A percentile compares a stretch with the other conserved stretches of the same genome.
phyloP scores from a whole-genome alignment of 805 yeast species.

The Pichia manshurica region DNA sequence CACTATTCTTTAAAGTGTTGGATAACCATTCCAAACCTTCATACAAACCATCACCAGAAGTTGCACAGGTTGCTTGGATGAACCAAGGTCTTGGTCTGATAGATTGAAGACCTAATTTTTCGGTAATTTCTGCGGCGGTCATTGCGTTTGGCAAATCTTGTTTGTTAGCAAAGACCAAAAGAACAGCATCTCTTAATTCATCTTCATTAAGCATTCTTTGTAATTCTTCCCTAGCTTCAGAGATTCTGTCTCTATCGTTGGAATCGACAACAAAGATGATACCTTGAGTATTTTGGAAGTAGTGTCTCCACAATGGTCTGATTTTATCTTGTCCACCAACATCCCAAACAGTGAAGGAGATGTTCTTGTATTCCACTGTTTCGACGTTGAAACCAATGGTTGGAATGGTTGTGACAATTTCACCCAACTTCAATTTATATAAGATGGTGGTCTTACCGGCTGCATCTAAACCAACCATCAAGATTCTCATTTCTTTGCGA shows the following conservation, averaged over 20 bases:
- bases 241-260: slow-evolving; percentile 95
- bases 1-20: slow-evolving; percentile 75
- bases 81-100: slow-evolving; percentile 99
- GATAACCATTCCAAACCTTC: slow-evolving; percentile 98
- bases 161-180: slow-evolving; percentile 95
- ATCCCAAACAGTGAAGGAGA: slow-evolving; percentile 97
- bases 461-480: slow-evolving; percentile 97
- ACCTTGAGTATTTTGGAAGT: slow-evolving; percentile 98
- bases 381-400: slow-evolving; percentile 97
- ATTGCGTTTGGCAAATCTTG: slow-evolving; percentile 99
- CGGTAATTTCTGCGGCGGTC: slow-evolving; percentile 98
- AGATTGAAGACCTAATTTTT: slow-evolving; percentile 92
- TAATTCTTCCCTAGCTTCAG: slow-evolving; percentile 96
- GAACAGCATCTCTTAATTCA: slow-evolving; percentile 92
- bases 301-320: slow-evolving; percentile 98
- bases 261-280: slow-evolving; percentile 96
- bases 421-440: slow-evolving; percentile 91
- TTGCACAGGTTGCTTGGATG: slow-evolving; percentile 98
- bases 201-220: slow-evolving; percentile 98
- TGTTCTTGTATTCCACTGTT: slow-evolving; percentile 95
- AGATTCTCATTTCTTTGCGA: slow-evolving; percentile 95
- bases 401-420: slow-evolving; percentile 93
- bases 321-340: slow-evolving; percentile 99
- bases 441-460: slow-evolving; percentile 98
- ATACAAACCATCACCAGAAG: slow-evolving; percentile 97